Evolutionary conservation across 352 stramenopile genomes (phyloP).

Genomic region (Lagenidium giganteum): DNA sequence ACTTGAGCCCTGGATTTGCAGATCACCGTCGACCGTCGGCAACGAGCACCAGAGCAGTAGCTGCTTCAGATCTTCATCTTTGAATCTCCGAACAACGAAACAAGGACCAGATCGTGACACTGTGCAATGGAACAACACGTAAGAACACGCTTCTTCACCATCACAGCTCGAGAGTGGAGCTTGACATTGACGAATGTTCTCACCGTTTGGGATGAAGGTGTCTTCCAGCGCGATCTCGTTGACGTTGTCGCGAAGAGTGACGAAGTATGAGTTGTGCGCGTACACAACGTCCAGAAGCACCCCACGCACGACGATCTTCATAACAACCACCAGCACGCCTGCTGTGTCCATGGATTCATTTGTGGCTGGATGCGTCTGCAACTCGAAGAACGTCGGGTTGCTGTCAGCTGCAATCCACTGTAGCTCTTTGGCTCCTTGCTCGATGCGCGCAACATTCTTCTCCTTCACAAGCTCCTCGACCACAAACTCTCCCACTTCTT

Average conservation of each 20-base stretch:
- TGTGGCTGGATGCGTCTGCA: slow-evolving; percentile 43
- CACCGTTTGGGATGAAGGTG: slow-evolving; percentile 55
- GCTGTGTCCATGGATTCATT: slow-evolving; percentile 29
- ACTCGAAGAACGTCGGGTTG: slow-evolving; percentile 60
- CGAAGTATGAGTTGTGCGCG: slow-evolving; percentile 55
- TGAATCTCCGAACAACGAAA: slow-evolving; percentile 50
- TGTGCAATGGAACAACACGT: slow-evolving; percentile 9
- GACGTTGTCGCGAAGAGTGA: slow-evolving; percentile 41
- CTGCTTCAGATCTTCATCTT: slow-evolving; percentile 54
- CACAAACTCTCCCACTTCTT: slow-evolving; percentile 62
- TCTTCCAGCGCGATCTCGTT: slow-evolving; percentile 56
- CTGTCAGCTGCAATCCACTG: slow-evolving; percentile 41
- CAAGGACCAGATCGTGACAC: slow-evolving; percentile 46
- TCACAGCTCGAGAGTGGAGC: background rate
- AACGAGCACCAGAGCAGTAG: slow-evolving; percentile 60
- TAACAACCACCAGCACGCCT: slow-evolving; percentile 47
- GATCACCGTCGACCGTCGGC: slow-evolving; percentile 10
- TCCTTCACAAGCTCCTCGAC: slow-evolving; percentile 64
- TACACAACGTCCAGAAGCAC: slow-evolving; percentile 64
- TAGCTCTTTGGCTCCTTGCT: slow-evolving; percentile 32
- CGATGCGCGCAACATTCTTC: slow-evolving; percentile 40
- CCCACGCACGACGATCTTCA: slow-evolving; percentile 62
- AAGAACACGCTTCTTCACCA: background rate
- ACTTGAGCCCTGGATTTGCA: background rate
- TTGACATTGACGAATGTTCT: background rate